Base-by-base conservation (phyloP, 1,284 basidiomycete genomes). In the Cutaneotrichosporon arboriforme region DNA sequence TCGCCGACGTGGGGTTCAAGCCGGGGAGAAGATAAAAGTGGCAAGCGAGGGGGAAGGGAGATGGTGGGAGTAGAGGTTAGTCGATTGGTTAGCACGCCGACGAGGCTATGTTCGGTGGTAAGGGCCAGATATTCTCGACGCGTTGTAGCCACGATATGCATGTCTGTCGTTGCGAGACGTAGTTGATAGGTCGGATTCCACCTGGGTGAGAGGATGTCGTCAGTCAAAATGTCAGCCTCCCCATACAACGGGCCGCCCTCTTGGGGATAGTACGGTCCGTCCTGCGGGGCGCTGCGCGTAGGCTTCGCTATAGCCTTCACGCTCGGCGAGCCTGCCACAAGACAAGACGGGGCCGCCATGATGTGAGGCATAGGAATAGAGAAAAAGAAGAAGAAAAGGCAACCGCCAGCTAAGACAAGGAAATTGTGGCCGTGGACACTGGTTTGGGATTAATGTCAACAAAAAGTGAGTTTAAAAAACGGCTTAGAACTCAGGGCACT, bases 21-120 rank as follows among this genome's bases (percentile, higher is more conserved):
- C 62, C 63, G 67, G 61, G 8, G 40, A 48, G 66, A 66, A 57
- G 68, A 70, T 70, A 61, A 60, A 52, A 64, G 61, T 58, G 66
- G 67, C 64, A 45, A 42, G 34, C 18, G 10, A 23, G 26, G 2
- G 26, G 45, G 10, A 42, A 39, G 15, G 36, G 36, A 33, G 21
- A n/a, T n/a, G 26, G 26, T 31, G 26, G 7, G 26, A 10, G 26
- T 5, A 31, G 26, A 10, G 26, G 26, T 31, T 10, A 31, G 26
- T 31, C 7, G 26, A 31, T 10, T 5, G 10, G 5, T 31, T 31
- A 31, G 26, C 10, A 31, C n/a, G n/a, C n/a, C n/a, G n/a, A n/a
- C n/a, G n/a, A n/a, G n/a, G n/a, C n/a, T n/a, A n/a, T n/a, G n/a
- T n/a, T n/a, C n/a, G n/a, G n/a, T n/a, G n/a, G n/a, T n/a, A n/a